Evolutionary conservation across 2,329 filamentous ascomycete genomes (phyloP).

Genomic region (Ploettnerulaceae sp.): DNA sequence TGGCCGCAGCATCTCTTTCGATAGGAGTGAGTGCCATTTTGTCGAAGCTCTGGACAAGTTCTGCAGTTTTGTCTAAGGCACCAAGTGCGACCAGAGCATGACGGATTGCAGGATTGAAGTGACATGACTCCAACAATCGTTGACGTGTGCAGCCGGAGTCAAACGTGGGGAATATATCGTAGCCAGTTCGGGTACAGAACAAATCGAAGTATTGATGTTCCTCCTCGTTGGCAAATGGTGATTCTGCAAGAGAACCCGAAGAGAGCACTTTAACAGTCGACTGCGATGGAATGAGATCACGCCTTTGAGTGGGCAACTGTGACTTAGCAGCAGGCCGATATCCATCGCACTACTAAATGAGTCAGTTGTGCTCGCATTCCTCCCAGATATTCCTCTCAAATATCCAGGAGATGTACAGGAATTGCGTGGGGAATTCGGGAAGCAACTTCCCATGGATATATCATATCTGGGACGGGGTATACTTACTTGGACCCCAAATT

Average conservation of each 20-base stretch:
- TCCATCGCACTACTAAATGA: conserved; percentile 19
- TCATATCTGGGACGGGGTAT: no score
- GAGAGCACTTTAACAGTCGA: conserved; percentile 1
- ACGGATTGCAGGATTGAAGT: conserved; percentile 17
- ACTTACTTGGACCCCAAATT: conserved; percentile 18
- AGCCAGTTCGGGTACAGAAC: conserved; percentile 17
- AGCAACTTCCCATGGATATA: no score
- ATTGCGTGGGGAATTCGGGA: no score
- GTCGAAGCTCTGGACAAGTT: conserved; percentile 13
- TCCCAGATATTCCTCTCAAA: no score
- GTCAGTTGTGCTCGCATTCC: no score
- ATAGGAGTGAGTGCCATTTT: conserved; percentile 11
- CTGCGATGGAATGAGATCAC: conserved; percentile 3
- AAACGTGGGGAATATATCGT: conserved; percentile 18
- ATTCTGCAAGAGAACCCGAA: conserved; percentile 4
- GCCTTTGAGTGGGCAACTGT: conserved; percentile 1
- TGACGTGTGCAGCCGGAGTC: conserved; percentile 16
- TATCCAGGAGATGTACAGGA: no score
- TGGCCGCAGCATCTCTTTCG: conserved; percentile 11
- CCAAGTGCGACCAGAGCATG: conserved; percentile 23
- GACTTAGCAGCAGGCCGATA: conserved; percentile 6
- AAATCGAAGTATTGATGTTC: conserved; percentile 20
- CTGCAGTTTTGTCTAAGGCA: conserved; percentile 20
- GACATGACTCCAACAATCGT: conserved; percentile 21
- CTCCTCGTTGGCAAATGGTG: conserved; percentile 13